Percentiles rank a stretch among this genome's conserved stretches.
Evolutionary conservation across 2,329 filamentous ascomycete species (phyloP).

Genomic region (Coniella lustricola): DNA sequence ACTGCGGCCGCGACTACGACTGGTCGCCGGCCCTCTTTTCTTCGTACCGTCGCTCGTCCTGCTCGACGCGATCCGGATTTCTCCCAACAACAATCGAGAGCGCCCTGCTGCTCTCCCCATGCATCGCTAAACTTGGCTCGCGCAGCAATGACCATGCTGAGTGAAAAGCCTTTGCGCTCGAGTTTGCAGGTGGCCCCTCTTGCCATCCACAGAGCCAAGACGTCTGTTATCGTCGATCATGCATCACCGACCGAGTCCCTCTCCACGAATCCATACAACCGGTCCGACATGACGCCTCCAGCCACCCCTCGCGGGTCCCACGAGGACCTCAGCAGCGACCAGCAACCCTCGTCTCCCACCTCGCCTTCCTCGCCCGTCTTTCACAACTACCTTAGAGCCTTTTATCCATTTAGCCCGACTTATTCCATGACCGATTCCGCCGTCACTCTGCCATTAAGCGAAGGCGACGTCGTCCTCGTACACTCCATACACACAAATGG

Average conservation of each 20-base stretch:
- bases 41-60: too few relatives aligned
- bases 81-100: too few relatives aligned
- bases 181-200: slow-evolving; percentile 57
- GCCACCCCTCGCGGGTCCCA: slow-evolving; percentile 64
- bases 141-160: slow-evolving; percentile 41
- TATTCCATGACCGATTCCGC: slow-evolving; percentile 73
- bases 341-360: slow-evolving; percentile 20
- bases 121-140: slow-evolving; percentile 26
- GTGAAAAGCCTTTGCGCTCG: slow-evolving; percentile 42
- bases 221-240: slow-evolving; percentile 20
- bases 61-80: too few relatives aligned
- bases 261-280: slow-evolving; percentile 30
- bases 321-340: slow-evolving; percentile 42
- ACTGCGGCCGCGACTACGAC: too few relatives aligned
- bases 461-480: slow-evolving; percentile 87
- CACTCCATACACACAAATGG: slow-evolving; percentile 97
- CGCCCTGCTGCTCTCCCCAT: slow-evolving; percentile 22
- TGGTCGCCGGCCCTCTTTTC: too few relatives aligned
- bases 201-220: slow-evolving; percentile 39
- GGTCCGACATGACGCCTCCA: slow-evolving; percentile 68
- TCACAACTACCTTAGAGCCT: slow-evolving; percentile 90
- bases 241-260: slow-evolving; percentile 6
- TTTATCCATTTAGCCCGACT: slow-evolving; percentile 83
- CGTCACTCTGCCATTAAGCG: slow-evolving; percentile 79
- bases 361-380: slow-evolving; percentile 59